Evolutionary conservation across 1,284 basidiomycete genomes (phyloP).

Genomic region (Melampsora americana): DNA sequence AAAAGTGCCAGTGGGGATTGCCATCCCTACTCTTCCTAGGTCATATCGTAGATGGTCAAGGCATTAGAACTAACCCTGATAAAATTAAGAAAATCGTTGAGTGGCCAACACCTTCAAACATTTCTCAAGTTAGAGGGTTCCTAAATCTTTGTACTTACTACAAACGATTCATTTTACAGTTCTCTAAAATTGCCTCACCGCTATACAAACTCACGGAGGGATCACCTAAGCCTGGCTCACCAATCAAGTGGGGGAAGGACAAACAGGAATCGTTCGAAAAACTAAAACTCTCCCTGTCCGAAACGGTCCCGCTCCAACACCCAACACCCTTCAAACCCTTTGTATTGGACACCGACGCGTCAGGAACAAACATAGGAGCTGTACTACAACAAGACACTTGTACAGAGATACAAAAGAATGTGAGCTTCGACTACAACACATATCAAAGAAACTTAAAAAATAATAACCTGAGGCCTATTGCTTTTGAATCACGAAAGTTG

Average conservation of each 20-base stretch:
- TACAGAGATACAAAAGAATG: too few relatives aligned
- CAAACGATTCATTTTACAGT: too few relatives aligned
- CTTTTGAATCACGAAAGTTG: too few relatives aligned
- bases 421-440: too few relatives aligned
- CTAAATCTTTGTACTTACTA: too few relatives aligned
- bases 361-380: neutral
- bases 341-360: neutral
- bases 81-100: neutral
- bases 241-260: neutral
- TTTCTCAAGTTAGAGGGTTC: too few relatives aligned
- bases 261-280: neutral
- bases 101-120: too few relatives aligned
- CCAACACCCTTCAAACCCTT: neutral
- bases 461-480: too few relatives aligned
- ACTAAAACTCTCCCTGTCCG: neutral
- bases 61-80: neutral
- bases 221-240: neutral
- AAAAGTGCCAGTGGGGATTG: conserved; percentile 1
- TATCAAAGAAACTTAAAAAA: too few relatives aligned
- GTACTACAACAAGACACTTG: neutral
- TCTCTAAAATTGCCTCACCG: neutral
- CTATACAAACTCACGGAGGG: conserved; percentile 11
- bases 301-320: neutral
- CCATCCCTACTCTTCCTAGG: neutral
- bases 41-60: conserved; percentile 1